These are phyloP conservation scores for Otatea glauca DNA, from an alignment of 176 grass and related monocot genomes.

Conservation along the genomic window DNA sequence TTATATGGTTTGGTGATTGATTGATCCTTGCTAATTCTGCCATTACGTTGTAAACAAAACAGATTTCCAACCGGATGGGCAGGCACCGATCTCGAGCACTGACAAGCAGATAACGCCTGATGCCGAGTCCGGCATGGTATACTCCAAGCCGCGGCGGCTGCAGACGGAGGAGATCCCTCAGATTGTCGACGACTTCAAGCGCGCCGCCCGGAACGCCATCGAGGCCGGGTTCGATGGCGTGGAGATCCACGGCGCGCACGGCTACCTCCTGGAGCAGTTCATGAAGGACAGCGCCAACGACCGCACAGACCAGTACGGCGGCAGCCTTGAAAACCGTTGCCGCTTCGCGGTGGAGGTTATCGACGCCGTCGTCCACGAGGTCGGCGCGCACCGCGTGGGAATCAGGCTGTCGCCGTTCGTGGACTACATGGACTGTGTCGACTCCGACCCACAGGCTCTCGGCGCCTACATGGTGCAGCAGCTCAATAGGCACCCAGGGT, in stretches of 20 bases:
- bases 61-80: background rate
- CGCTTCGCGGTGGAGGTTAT: slow-evolving; percentile 42
- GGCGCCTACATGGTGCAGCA: slow-evolving; percentile 32
- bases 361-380: slow-evolving; percentile 17
- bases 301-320: no score
- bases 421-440: slow-evolving; percentile 30
- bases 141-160: background rate
- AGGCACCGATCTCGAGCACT: slow-evolving; percentile 29
- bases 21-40: background rate
- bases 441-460: slow-evolving; percentile 17
- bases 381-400: slow-evolving; percentile 34
- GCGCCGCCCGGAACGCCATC: no score
- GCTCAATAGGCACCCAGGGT: background rate
- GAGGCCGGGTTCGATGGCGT: slow-evolving; percentile 43
- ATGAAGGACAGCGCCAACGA: slow-evolving; percentile 39
- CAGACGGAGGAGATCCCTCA: background rate
- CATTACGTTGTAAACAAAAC: background rate
- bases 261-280: slow-evolving; percentile 46
- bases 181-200: no score
- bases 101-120: background rate
- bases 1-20: background rate
- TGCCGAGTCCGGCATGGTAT: background rate
- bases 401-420: slow-evolving; percentile 26
- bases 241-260: slow-evolving; percentile 44
- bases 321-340: slow-evolving; percentile 43